Evolutionary conservation across 2,329 filamentous ascomycete genomes (phyloP), one percentile per base, ranked within the genome.

Genomic region (Penicillium sp.): DNA sequence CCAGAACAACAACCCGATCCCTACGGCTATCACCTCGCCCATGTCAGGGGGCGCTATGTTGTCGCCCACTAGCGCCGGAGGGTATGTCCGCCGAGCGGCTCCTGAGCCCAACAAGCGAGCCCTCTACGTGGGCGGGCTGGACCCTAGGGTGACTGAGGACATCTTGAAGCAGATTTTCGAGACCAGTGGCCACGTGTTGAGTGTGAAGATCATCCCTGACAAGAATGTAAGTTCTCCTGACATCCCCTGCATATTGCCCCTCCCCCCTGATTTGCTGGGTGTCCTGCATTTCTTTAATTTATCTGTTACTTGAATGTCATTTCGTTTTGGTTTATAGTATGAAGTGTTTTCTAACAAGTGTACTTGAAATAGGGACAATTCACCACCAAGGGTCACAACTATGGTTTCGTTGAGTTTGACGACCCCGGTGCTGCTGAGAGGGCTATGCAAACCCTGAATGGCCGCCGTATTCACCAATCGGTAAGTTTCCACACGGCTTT

Each of bases 141-240:
- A 99, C 73, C 91, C 92, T 67, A 86, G 94, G 63, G 93, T 97
- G 59, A 97, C 93, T 31, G 93, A 97, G 77, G 93, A 97, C 71
- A 91, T 97, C 53, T 78, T 97, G 74, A 91, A 92, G 70, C 93
- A 97, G 76, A 97, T 97, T 67, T 99, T 99, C 70, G 94, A 99
- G 81, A 99, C 94, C 6, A 97, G 92, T 55, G 94, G 94, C 53
- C 94, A 99, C 77, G 94, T 99, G 61, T 89, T 96, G 78, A 97
- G 91, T 71, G 94, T 99, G 72, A 99, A 99, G 83, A 97, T 99
- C 71, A 99, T 99, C 73, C 94, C 94, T 48, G 94, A 99, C 82
- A 99, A 99, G 83, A 99, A 97, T 77, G 92, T 96, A 79, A 84
- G 91, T 86, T 48, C 27, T 45, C 27, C 46, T 54, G 39, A 40